A percentile compares a stretch with the other conserved stretches of the same genome.
Evolutionary conservation across 2,329 filamentous ascomycete species (phyloP).

Genomic region (Talaromyces sp.): DNA sequence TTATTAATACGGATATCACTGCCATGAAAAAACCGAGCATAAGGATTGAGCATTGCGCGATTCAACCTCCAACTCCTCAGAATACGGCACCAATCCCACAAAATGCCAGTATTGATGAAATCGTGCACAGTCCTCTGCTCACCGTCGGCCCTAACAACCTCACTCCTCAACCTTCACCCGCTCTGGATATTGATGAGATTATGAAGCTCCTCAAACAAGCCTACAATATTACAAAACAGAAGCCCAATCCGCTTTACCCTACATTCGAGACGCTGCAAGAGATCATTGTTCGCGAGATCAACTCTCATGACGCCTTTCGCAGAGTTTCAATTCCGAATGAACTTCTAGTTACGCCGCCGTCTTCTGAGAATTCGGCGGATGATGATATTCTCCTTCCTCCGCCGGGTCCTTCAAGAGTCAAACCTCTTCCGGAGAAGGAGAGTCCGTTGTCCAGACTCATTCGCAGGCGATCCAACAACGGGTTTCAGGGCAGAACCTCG

Average conservation of each 20-base stretch:
- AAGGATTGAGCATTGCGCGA: constrained; percentile 36
- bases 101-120: constrained; percentile 39
- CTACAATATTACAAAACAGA: constrained; percentile 29
- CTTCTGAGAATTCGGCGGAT: constrained; percentile 27
- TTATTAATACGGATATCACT: constrained; percentile 40
- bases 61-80: constrained; percentile 35
- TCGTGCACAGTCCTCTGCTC: constrained; percentile 41
- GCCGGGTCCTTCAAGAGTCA: constrained; percentile 19
- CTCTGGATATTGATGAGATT: constrained; percentile 37
- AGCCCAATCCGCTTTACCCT: constrained; percentile 28
- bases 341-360: constrained; percentile 33
- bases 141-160: constrained; percentile 26
- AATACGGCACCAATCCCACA: constrained; percentile 25
- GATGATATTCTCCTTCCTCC: constrained; percentile 16
- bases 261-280: constrained; percentile 43
- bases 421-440: constrained; percentile 30
- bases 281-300: constrained; percentile 43
- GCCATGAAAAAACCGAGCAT: constrained; percentile 27
- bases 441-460: constrained; percentile 31
- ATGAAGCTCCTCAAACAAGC: constrained; percentile 42
- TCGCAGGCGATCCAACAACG: constrained; percentile 28
- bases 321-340: constrained; percentile 33
- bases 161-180: constrained; percentile 26
- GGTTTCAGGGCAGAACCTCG: constrained; percentile 23
- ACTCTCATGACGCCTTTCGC: constrained; percentile 43